A percentile compares a stretch with the other conserved stretches of the same genome.
These are phyloP conservation scores for Sedum album DNA, from an alignment of 164 flowering plant species.

Conservation along the genomic window DNA sequence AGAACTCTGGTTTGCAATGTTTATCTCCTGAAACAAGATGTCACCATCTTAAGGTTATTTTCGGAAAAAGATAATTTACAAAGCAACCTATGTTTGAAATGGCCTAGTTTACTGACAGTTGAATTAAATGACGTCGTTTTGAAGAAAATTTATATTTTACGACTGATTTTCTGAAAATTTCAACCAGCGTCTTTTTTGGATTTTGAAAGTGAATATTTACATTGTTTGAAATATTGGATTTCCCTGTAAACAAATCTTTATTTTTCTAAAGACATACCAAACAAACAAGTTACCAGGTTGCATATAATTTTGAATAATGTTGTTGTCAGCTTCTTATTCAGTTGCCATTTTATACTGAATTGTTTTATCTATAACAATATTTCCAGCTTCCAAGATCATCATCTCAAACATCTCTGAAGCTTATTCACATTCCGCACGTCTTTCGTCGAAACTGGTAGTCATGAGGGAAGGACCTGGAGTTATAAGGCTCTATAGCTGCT, in stretches of 20 bases:
- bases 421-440: not conserved
- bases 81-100: too few species aligned
- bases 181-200: too few species aligned
- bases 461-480: conserved; percentile 11
- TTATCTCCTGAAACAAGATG: too few species aligned
- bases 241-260: too few species aligned
- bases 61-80: too few species aligned
- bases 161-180: too few species aligned
- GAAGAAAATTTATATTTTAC: too few species aligned
- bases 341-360: not conserved
- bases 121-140: too few species aligned
- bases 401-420: not conserved
- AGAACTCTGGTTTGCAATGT: not conserved
- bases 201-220: not conserved
- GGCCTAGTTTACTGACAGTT: too few species aligned
- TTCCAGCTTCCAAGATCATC: not conserved
- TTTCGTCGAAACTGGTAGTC: not conserved
- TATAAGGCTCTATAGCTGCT: conserved; percentile 51
- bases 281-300: not conserved
- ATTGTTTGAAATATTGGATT: not conserved
- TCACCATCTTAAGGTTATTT: too few species aligned
- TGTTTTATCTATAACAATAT: not conserved
- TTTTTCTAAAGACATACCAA: not conserved
- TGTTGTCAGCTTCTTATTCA: not conserved
- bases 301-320: not conserved